phyloP scores from a whole-genome alignment of 495 filamentous ascomycete genomes.

The Podospora australis region DNA sequence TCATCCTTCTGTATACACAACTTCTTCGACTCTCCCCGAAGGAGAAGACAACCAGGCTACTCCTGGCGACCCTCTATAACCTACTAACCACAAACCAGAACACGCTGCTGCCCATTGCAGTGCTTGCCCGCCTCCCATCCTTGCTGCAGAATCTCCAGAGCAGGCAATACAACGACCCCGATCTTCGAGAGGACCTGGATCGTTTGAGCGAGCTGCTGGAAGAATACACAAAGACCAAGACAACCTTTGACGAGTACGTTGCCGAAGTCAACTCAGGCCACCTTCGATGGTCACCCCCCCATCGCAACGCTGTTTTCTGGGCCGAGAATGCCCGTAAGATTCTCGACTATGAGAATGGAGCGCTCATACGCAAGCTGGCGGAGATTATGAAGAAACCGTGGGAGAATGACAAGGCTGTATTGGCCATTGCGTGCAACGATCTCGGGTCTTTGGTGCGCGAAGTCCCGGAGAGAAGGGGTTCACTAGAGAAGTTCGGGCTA shows the following conservation, averaged over 20 bases:
- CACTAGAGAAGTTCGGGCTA: conserved; percentile 83
- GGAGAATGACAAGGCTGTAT: conserved; percentile 90
- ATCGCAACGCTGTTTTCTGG: conserved; percentile 88
- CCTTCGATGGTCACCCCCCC: conserved; percentile 91
- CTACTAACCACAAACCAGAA: conserved; percentile 70
- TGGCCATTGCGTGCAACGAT: conserved; percentile 95
- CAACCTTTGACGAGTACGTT: conserved; percentile 93
- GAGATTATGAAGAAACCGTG: conserved; percentile 82
- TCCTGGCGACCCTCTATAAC: conserved; percentile 82
- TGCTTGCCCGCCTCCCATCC: conserved; percentile 73
- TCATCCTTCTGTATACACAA: conserved; percentile 82
- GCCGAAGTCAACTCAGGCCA: conserved; percentile 84
- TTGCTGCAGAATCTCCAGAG: conserved; percentile 72
- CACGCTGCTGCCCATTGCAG: conserved; percentile 73
- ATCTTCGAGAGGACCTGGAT: conserved; percentile 80
- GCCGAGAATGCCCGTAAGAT: conserved; percentile 90
- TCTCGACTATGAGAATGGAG: conserved; percentile 74
- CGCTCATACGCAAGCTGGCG: conserved; percentile 72
- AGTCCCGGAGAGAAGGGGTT: conserved; percentile 73
- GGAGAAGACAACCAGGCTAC: conserved; percentile 91
- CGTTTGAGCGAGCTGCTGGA: conserved; percentile 73
- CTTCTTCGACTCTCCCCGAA: conserved; percentile 89
- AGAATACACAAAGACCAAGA: conserved; percentile 92
- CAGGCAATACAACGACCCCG: conserved; percentile 81
- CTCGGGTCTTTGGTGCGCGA: conserved; percentile 83